phyloP scores from a whole-genome alignment of 2,329 filamentous ascomycete species.

The Zasmidium cellare region DNA sequence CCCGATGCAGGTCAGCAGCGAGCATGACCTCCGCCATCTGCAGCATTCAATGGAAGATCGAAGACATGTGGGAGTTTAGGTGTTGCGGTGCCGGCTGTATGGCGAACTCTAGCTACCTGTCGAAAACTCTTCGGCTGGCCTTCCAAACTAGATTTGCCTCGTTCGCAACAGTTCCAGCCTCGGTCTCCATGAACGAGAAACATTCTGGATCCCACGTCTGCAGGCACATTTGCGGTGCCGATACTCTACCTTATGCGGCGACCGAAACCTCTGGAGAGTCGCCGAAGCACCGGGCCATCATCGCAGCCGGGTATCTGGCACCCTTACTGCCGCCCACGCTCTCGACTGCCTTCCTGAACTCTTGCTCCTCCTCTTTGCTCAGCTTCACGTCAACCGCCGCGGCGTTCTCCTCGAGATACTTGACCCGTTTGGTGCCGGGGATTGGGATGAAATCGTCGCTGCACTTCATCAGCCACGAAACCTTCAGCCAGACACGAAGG shows the following conservation, averaged over 20 bases:
- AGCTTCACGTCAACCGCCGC: slow-evolving; percentile 25
- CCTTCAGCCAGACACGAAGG: slow-evolving; percentile 13
- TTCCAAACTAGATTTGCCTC: too few relatives aligned
- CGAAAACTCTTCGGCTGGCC: too few relatives aligned
- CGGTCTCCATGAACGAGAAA: too few relatives aligned
- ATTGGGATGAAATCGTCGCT: slow-evolving; percentile 46
- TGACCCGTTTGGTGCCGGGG: slow-evolving; percentile 38
- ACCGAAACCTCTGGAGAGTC: slow-evolving; percentile 19
- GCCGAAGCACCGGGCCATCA: slow-evolving; percentile 30
- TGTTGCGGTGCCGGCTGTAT: too few relatives aligned
- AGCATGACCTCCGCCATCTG: not conserved
- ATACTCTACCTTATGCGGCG: not conserved
- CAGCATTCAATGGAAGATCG: not conserved
- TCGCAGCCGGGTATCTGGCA: slow-evolving; percentile 28
- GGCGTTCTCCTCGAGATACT: slow-evolving; percentile 31
- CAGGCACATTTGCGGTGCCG: not conserved
- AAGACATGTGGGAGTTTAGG: not conserved
- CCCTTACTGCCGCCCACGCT: slow-evolving; percentile 32
- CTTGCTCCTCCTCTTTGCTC: slow-evolving; percentile 27
- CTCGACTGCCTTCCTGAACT: slow-evolving; percentile 32
- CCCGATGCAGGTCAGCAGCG: not conserved
- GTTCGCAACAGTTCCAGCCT: too few relatives aligned
- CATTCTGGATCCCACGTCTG: not conserved
- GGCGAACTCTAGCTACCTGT: too few relatives aligned
- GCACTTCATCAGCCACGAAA: slow-evolving; percentile 30